Base-by-base conservation (phyloP, 176 grass and related monocot species). In the Pharus latifolius region DNA sequence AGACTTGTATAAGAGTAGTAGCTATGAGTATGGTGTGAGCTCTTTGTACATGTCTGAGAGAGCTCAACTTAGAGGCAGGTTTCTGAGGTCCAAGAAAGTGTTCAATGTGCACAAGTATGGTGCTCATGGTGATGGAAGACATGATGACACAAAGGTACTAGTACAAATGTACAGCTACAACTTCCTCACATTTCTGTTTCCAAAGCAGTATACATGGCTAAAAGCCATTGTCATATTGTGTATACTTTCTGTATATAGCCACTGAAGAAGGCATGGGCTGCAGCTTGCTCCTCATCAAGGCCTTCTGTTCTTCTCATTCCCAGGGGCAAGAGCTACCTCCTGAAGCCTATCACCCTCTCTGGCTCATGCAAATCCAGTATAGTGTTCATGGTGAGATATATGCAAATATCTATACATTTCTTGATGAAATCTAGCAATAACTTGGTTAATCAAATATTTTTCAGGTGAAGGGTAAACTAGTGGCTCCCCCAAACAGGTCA, bases 341-440 rank as follows among this genome's bases (percentile, higher is more conserved):
- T 93, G 1, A 78, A 81, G 52, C 18, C 69, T 7, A 19, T 91
- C 51, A 72, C 38, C 1, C 88, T 98, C 40, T 24, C 27, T 9
- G 89, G 95, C 40, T 82, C 95, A 2, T 98, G 95, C 71, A 88
- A 63, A 40, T 90, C 90, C 19, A 25, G 26, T 41, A 27, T 91
- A 32, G 13, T 12, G 31, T 5, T 98, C 50, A 27, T 43, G 50
- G 90, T 86, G 60, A 56, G 70, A 80, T 2, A 52, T 28, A 23
- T 16, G 3, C 61, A 14, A 30, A 3, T 55, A 38, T 19, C 10
- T 7, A 65, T 41, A 16, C 23, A 15, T 30, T 33, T 54, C 64
- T 72, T 34, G 46, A 70, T 70, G 3, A 15, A 3, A 38, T n/a
- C 15, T 63, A 14, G 10, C 20, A 24, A 17, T 17, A 42, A 2